Evolutionary conservation across 2,329 filamentous ascomycete genomes (phyloP).

Genomic region (Arthrobotrys iridis): DNA sequence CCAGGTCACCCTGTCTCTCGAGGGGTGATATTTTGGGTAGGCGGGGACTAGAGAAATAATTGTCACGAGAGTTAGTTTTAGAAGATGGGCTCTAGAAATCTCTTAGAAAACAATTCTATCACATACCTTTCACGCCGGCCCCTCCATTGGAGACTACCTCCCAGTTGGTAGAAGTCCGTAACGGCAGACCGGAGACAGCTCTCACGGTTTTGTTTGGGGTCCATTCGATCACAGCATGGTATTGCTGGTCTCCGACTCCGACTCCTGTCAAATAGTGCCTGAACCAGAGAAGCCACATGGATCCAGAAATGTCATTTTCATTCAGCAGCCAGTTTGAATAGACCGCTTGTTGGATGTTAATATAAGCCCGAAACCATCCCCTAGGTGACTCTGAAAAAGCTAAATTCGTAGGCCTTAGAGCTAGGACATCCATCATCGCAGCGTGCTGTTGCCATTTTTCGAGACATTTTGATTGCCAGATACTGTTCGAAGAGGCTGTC

Average conservation of each 20-base stretch:
- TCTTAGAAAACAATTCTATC: not conserved
- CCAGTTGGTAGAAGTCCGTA: slow-evolving; percentile 48
- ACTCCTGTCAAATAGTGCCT: slow-evolving; percentile 49
- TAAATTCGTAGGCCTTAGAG: slow-evolving; percentile 49
- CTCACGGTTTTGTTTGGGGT: slow-evolving; percentile 47
- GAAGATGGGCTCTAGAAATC: not conserved
- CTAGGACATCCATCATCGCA: slow-evolving; percentile 51
- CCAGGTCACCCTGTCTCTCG: slow-evolving; percentile 49
- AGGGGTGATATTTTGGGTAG: slow-evolving; percentile 50
- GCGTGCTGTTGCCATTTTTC: slow-evolving; percentile 45
- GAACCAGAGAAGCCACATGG: slow-evolving; percentile 52
- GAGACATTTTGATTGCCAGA: slow-evolving; percentile 49
- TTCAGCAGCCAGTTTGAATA: slow-evolving; percentile 52
- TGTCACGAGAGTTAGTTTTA: not conserved
- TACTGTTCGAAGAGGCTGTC: slow-evolving; percentile 47
- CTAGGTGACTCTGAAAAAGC: slow-evolving; percentile 54
- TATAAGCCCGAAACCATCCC: slow-evolving; percentile 49
- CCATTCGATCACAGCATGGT: slow-evolving; percentile 48
- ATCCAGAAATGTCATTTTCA: slow-evolving; percentile 51
- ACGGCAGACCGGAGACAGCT: slow-evolving; percentile 44
- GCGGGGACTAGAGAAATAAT: slow-evolving; percentile 27
- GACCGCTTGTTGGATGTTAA: slow-evolving; percentile 42
- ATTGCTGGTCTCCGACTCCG: slow-evolving; percentile 47
- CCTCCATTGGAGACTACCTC: slow-evolving; percentile 50
- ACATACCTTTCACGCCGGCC: slow-evolving; percentile 42